Percentiles rank a stretch among this genome's conserved stretches.
Evolutionary conservation across 2,329 filamentous ascomycete species (phyloP).

Genomic region (Phaeoacremonium minimum): DNA sequence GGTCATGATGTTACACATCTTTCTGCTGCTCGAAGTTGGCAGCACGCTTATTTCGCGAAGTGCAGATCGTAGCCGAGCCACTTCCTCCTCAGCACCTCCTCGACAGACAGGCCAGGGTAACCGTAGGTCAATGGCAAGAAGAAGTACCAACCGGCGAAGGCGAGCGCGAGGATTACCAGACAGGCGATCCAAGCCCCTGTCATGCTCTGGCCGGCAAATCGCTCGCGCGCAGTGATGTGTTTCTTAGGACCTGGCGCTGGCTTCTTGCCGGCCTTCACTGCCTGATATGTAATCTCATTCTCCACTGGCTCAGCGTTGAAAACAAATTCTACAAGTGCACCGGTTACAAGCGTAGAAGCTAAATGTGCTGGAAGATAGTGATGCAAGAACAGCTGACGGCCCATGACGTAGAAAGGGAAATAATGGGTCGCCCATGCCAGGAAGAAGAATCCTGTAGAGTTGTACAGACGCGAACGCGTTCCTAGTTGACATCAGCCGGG

Average conservation of each 20-base stretch:
- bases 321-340: slow-evolving; percentile 89
- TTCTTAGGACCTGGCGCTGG: slow-evolving; percentile 38
- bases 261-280: slow-evolving; percentile 41
- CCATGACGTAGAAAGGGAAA: slow-evolving; percentile 97
- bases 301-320: slow-evolving; percentile 81
- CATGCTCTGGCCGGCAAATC: slow-evolving; percentile 75
- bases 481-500: slow-evolving; percentile 45
- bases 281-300: slow-evolving; percentile 44
- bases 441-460: slow-evolving; percentile 99
- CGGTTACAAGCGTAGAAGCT: slow-evolving; percentile 84
- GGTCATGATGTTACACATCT: background rate
- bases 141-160: slow-evolving; percentile 80
- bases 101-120: slow-evolving; percentile 78
- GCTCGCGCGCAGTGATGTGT: slow-evolving; percentile 75
- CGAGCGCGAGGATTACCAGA: slow-evolving; percentile 61
- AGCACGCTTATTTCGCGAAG: slow-evolving; percentile 78
- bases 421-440: slow-evolving; percentile 97
- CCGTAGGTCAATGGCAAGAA: slow-evolving; percentile 96
- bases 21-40: background rate
- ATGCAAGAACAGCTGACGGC: slow-evolving; percentile 94
- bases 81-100: slow-evolving; percentile 77
- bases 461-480: slow-evolving; percentile 90
- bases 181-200: slow-evolving; percentile 75
- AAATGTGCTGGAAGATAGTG: slow-evolving; percentile 96
- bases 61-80: slow-evolving; percentile 97